These are phyloP conservation scores for Lagerstroemia speciosa DNA, from an alignment of 345 rosid genomes.

Conservation along the genomic window DNA sequence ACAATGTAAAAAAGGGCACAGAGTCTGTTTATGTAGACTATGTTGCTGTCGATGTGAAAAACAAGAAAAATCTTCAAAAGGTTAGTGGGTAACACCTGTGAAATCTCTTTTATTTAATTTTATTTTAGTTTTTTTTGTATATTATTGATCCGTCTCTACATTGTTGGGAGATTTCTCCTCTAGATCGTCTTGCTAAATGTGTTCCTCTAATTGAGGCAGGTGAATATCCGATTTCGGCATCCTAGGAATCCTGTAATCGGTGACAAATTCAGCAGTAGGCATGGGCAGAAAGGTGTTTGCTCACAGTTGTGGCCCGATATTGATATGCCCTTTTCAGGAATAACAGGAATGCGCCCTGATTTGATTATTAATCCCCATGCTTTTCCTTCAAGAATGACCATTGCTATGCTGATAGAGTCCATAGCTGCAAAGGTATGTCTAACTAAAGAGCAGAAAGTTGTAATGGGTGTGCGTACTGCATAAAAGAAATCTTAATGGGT, in stretches of 20 bases:
- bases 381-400: conserved; percentile 97
- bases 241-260: conserved; percentile 91
- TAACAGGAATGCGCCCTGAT: conserved; percentile 97
- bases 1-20: conserved; percentile 47
- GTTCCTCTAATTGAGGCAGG: conserved; percentile 33
- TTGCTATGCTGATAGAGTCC: conserved; percentile 96
- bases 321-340: conserved; percentile 96
- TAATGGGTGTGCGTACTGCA: no score
- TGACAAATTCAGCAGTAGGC: conserved; percentile 98
- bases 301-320: conserved; percentile 95
- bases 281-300: conserved; percentile 98
- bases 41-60: conserved; percentile 73
- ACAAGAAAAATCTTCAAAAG: conserved; percentile 58
- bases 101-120: not conserved
- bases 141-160: not conserved
- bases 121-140: not conserved
- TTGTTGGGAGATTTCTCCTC: not conserved
- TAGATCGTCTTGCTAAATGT: not conserved
- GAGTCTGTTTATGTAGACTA: conserved; percentile 70
- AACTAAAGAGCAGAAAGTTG: not conserved
- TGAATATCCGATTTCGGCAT: conserved; percentile 74
- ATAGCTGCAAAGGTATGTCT: conserved; percentile 85
- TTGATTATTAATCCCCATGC: conserved; percentile 97
- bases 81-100: conserved; percentile 24
- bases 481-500: no score